A percentile compares a stretch with the other conserved stretches of the same genome.
Evolutionary conservation across 2,329 filamentous ascomycete species (phyloP).

Genomic region (Colletotrichum navitas): DNA sequence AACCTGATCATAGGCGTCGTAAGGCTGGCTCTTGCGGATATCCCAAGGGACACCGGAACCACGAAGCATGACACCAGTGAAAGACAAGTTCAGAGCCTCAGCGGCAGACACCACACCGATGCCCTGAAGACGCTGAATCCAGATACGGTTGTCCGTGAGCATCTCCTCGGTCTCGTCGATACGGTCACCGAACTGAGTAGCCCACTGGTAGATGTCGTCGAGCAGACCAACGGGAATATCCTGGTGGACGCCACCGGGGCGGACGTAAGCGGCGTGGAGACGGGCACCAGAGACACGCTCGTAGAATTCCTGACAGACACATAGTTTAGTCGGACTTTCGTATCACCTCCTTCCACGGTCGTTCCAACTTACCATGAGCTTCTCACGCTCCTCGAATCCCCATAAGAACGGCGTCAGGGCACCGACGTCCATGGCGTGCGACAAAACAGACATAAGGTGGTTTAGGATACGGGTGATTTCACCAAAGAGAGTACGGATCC

Average conservation of each 20-base stretch:
- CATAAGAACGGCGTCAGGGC: slow-evolving; percentile 98
- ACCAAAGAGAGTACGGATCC: slow-evolving; percentile 94
- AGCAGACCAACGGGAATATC: slow-evolving; percentile 94
- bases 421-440: slow-evolving; percentile 99
- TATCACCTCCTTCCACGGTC: not conserved
- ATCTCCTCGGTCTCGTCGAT: slow-evolving; percentile 99
- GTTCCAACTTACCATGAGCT: slow-evolving; percentile 85
- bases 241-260: slow-evolving; percentile 95
- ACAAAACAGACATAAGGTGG: slow-evolving; percentile 97
- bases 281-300: slow-evolving; percentile 98
- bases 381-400: slow-evolving; percentile 99
- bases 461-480: slow-evolving; percentile 96
- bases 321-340: slow-evolving; percentile 7
- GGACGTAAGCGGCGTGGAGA: slow-evolving; percentile 96
- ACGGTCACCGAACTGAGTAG: slow-evolving; percentile 97
- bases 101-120: slow-evolving; percentile 91
- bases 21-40: slow-evolving; percentile 95
- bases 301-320: slow-evolving; percentile 87
- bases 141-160: slow-evolving; percentile 99
- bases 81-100: slow-evolving; percentile 97
- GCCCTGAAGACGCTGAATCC: slow-evolving; percentile 92
- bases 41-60: slow-evolving; percentile 97
- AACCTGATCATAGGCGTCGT: slow-evolving; percentile 97
- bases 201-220: slow-evolving; percentile 99
- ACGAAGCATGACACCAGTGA: slow-evolving; percentile 97